Conservation (phyloP, 2,329 filamentous ascomycete species). For the Chaetothyriales sp. region DNA sequence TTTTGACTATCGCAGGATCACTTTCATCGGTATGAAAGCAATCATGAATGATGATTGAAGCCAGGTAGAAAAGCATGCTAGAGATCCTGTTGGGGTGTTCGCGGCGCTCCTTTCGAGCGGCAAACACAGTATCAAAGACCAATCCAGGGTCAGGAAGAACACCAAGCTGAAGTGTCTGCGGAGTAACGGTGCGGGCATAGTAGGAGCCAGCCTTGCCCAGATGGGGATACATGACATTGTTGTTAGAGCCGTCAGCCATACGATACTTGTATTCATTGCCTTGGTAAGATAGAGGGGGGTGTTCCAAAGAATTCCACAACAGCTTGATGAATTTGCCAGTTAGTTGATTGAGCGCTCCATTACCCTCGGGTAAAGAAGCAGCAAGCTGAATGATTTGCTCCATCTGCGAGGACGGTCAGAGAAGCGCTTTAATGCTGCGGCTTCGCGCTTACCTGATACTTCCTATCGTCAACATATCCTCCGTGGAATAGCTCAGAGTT, state of each 20-base stretch:
- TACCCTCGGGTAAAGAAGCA: constrained; percentile 17
- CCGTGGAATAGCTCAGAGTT: constrained; percentile 18
- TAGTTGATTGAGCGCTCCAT: constrained; percentile 17
- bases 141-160: constrained; percentile 48
- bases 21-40: constrained; percentile 49
- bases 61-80: constrained; percentile 57
- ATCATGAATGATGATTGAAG: constrained; percentile 47
- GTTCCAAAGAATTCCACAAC: constrained; percentile 23
- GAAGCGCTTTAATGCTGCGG: background rate
- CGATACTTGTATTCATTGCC: constrained; percentile 24
- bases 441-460: constrained; percentile 15
- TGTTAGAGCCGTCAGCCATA: constrained; percentile 22
- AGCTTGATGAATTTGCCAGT: constrained; percentile 20
- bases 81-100: constrained; percentile 54
- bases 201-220: constrained; percentile 49
- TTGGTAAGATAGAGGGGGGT: constrained; percentile 23
- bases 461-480: constrained; percentile 17
- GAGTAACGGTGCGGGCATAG: constrained; percentile 49
- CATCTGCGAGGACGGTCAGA: constrained; percentile 9
- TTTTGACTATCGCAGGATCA: constrained; percentile 49
- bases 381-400: constrained; percentile 18
- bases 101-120: constrained; percentile 35
- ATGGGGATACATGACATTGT: constrained; percentile 45
- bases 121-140: constrained; percentile 54
- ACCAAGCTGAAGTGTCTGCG: constrained; percentile 39